These are phyloP conservation scores for Peronosclerospora sorghi DNA, from an alignment of 352 stramenopile species.

Conservation along the genomic window DNA sequence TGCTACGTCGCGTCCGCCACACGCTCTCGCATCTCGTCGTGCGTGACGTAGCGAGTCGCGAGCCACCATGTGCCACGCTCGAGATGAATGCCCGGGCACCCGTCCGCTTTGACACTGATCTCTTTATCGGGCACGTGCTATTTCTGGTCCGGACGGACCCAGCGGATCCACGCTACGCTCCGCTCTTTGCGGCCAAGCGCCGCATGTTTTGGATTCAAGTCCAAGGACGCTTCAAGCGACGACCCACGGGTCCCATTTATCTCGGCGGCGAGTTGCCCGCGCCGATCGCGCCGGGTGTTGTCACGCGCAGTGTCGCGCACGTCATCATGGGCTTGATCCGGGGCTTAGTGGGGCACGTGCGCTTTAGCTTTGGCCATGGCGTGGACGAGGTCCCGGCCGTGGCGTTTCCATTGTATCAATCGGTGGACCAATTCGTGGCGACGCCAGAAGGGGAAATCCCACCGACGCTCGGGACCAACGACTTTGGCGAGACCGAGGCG, in stretches of 20 bases:
- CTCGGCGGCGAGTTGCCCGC: slow-evolving; percentile 63
- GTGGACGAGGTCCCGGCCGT: slow-evolving; percentile 41
- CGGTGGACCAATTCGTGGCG: slow-evolving; percentile 67
- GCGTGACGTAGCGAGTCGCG: slow-evolving; percentile 25
- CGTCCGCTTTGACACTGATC: slow-evolving; percentile 77
- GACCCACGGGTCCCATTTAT: slow-evolving; percentile 42
- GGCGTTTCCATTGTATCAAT: slow-evolving; percentile 71
- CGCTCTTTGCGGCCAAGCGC: slow-evolving; percentile 49
- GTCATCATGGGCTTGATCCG: slow-evolving; percentile 75
- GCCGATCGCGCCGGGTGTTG: slow-evolving; percentile 51
- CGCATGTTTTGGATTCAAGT: slow-evolving; percentile 86
- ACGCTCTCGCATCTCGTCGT: slow-evolving; percentile 22
- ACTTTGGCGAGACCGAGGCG: slow-evolving; percentile 59
- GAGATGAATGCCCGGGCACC: slow-evolving; percentile 49
- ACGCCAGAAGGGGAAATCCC: slow-evolving; percentile 42
- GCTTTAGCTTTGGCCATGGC: slow-evolving; percentile 58
- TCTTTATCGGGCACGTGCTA: slow-evolving; percentile 66
- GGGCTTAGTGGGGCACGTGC: slow-evolving; percentile 46
- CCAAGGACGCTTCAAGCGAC: slow-evolving; percentile 69
- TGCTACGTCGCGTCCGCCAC: slow-evolving; percentile 3
- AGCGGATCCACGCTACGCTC: slow-evolving; percentile 33
- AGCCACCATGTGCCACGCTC: slow-evolving; percentile 7
- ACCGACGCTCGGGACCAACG: slow-evolving; percentile 33
- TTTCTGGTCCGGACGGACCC: slow-evolving; percentile 77
- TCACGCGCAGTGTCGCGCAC: slow-evolving; percentile 63